Percentiles rank a stretch among this genome's conserved stretches.
Conservation (phyloP, 1,139 yeast genomes). For the Geotrichum aggregatum region DNA sequence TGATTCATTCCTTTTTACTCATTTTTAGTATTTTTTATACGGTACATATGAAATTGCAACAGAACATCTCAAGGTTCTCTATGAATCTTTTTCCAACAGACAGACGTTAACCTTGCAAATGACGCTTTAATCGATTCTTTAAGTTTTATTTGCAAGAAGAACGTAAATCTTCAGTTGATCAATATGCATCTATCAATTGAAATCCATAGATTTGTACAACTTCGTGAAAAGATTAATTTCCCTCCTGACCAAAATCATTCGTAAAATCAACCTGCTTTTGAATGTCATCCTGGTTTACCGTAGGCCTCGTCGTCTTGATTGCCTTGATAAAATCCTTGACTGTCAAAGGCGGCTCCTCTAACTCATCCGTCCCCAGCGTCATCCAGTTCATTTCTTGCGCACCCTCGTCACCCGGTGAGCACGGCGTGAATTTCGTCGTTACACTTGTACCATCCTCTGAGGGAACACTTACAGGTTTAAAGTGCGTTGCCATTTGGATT, state of each 20-base stretch:
- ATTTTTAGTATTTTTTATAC: no score
- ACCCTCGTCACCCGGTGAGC: constrained; percentile 90
- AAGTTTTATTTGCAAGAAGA: no score
- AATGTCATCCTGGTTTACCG: constrained; percentile 83
- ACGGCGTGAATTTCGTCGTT: constrained; percentile 65
- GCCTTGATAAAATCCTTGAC: constrained; percentile 92
- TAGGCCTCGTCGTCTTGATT: constrained; percentile 85
- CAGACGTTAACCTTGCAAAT: no score
- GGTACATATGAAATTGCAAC: no score
- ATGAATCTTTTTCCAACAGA: no score
- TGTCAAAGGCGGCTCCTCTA: constrained; percentile 83
- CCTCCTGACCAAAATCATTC: constrained; percentile 94
- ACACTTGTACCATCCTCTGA: constrained; percentile 37
- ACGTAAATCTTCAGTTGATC: no score
- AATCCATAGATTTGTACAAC: no score
- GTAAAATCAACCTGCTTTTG: constrained; percentile 85
- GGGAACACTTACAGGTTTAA: constrained; percentile 46
- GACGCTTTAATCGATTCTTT: no score
- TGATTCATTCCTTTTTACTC: no score
- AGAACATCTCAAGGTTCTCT: no score
- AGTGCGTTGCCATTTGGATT: constrained; percentile 95
- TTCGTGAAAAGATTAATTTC: constrained; percentile 37
- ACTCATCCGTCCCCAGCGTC: constrained; percentile 82
- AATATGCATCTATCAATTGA: no score
- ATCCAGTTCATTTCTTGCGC: constrained; percentile 93